Evolutionary conservation across 495 filamentous ascomycete genomes (phyloP), one percentile per base, ranked within the genome.

Genomic region (Bathelium albidoporum): DNA sequence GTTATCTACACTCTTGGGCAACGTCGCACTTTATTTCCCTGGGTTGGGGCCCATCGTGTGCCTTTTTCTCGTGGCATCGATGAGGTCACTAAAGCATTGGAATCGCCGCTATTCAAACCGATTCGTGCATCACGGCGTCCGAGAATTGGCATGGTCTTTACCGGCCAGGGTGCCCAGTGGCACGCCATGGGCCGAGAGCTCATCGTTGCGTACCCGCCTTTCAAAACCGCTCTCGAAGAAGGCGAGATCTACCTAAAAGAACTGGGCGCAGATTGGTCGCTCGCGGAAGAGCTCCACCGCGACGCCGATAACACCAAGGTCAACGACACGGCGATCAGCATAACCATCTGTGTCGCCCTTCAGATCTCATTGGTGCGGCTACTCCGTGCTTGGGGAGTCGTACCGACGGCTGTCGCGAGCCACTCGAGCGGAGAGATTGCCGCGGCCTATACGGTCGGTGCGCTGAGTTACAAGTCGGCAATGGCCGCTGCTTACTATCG

Each of bases 401-500:
- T 31, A 2, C 70, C 73, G 0, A 39, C 55, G 14, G 71, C 74
- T 0, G 82, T 86, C 0, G 71, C 80, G 2, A 83, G 85, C 0
- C 85, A 87, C 69, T 87, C 84, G 0, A 82, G 79, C 0, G 85
- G 85, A 2, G 85, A 88, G 69, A 84, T 88, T 39, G 83, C 77
- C 1, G 83, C 83, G 10, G 84, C 84, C 0, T 87, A 85, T 69
- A 81, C 83, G 18, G 76, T 81, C 10, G 82, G 77, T 1, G 73
- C 71, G 2, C 61, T 86, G 10, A 75, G 75, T 0, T 70, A 74
- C 18, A 65, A 63, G 66, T 80, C 74, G 70, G 83, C 79, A 0
- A 76, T 77, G 22, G 65, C 64, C 1, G 41, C 73, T 32, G 75
- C 77, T 4, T 81, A 76, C 49, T 76, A 74, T 58, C 69, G 79